Base-by-base conservation (phyloP, 768 basidiomycete species). In the Tylopilus subfusipes region DNA sequence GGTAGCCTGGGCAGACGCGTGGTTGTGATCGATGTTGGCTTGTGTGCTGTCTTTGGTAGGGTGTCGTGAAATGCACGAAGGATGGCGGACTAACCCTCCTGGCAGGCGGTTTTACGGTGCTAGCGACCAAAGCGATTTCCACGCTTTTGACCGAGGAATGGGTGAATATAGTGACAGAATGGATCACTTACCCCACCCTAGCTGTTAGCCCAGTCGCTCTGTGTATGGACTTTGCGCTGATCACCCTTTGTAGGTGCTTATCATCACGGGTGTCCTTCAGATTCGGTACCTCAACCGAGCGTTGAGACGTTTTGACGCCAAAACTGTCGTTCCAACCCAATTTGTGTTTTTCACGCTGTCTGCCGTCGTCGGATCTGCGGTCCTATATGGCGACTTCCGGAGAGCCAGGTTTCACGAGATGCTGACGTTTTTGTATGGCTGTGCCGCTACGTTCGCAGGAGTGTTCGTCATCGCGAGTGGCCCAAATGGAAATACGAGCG, bases 331-430 rank as follows among this genome's bases (percentile, higher is more conserved):
- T 58, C 96, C 95, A 5, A 86, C 86, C 14, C 95, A 98, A 76
- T 98, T 97, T 68, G 93, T 96, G 29, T 78, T 93, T 52, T 98
- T 98, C 75, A 95, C 91, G 24, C 77, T 98, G 33, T 93, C 91
- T 5, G 93, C 92, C 5, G 95, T 99, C 61, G 75, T 90, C 52
- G 96, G 95, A 25, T 95, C 93, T 5, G 93, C 91, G 2, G 86
- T 99, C 16, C 79, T 99, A 2, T 99, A 96, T 66, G 88, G 91
- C 24, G 96, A 99, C 70, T 99, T 99, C 73, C 79, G 83, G 60
- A 82, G 82, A 56, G 85, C 90, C 13, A 80, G 82, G 11, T 89
- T 93, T 67, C 88, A 93, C 67, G 83, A 88, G 63, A 80, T 90
- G 54, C 76, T 93, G 45, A 91, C 88, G 7, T 94, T 94, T 71